Conservation (phyloP, 192 early-diverging fungal species). For the Coemansia sp. region DNA sequence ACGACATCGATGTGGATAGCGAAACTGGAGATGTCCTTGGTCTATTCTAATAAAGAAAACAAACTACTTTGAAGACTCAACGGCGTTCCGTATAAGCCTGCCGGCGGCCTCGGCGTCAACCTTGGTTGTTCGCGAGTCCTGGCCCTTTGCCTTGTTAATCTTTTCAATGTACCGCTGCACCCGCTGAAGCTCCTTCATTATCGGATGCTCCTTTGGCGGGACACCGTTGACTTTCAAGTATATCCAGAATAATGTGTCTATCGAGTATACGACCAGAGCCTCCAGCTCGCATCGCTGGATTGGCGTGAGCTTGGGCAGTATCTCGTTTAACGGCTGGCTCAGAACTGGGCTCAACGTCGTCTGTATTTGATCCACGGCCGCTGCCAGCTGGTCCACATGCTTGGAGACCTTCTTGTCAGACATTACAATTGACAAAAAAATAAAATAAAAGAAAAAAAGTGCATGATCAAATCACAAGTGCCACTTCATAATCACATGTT, state of each 20-base stretch:
- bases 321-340: constrained; percentile 42
- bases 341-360: constrained; percentile 33
- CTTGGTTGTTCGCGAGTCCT: constrained; percentile 26
- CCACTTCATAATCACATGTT: too few species aligned
- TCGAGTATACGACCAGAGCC: constrained; percentile 56
- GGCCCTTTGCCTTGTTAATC: constrained; percentile 48
- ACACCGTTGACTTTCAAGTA: constrained; percentile 57
- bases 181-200: constrained; percentile 57
- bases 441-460: neutral
- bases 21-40: constrained; percentile 83
- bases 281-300: constrained; percentile 58
- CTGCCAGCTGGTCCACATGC: constrained; percentile 31
- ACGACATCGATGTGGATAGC: constrained; percentile 89
- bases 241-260: constrained; percentile 58
- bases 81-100: constrained; percentile 50
- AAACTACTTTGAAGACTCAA: constrained; percentile 18
- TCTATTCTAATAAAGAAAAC: constrained; percentile 66
- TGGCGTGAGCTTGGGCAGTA: constrained; percentile 46
- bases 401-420: constrained; percentile 29
- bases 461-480: constrained; percentile 2
- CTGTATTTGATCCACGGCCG: constrained; percentile 29
- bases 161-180: constrained; percentile 46
- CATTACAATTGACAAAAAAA: constrained; percentile 18
- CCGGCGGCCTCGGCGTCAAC: constrained; percentile 55
- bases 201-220: constrained; percentile 54